Evolutionary conservation across 805 yeast species (phyloP).

Genomic region (Yarrowia keelungensis): DNA sequence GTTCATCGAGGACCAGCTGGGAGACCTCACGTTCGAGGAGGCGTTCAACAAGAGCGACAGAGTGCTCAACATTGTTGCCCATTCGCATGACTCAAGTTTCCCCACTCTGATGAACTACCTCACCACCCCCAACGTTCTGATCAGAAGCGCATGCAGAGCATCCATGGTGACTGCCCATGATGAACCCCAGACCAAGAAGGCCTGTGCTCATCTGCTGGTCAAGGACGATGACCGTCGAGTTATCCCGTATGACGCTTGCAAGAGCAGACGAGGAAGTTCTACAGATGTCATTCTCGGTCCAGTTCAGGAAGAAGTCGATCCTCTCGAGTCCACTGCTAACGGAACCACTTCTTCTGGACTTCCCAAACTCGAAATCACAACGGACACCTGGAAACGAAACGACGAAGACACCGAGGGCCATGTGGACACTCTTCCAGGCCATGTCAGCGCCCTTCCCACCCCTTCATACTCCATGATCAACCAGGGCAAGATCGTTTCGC

Average conservation of each 20-base stretch:
- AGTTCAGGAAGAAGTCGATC: conserved; percentile 19
- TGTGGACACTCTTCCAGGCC: conserved; percentile 8
- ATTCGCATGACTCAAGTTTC: conserved; percentile 46
- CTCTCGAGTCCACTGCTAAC: background rate
- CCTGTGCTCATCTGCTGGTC: conserved; percentile 59
- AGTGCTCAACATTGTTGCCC: conserved; percentile 78
- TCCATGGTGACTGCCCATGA: conserved; percentile 68
- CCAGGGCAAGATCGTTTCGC: conserved; percentile 59
- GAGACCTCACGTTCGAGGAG: conserved; percentile 90
- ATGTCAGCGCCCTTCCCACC: conserved; percentile 16
- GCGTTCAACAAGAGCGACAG: conserved; percentile 81
- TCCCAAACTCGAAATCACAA: conserved; percentile 11
- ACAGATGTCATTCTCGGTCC: conserved; percentile 8
- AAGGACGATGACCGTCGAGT: conserved; percentile 61
- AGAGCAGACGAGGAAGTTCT: conserved; percentile 47
- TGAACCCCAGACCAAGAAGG: conserved; percentile 47
- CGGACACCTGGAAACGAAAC: conserved; percentile 6
- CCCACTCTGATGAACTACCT: conserved; percentile 84
- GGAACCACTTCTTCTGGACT: background rate
- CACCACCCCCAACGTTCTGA: conserved; percentile 89
- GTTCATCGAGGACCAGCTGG: conserved; percentile 76
- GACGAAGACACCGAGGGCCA: background rate
- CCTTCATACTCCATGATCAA: conserved; percentile 55
- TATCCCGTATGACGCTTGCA: conserved; percentile 43
- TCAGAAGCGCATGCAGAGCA: conserved; percentile 89